Base-by-base conservation (phyloP, 805 yeast genomes). In the Saccharomycopsis schoenii region DNA sequence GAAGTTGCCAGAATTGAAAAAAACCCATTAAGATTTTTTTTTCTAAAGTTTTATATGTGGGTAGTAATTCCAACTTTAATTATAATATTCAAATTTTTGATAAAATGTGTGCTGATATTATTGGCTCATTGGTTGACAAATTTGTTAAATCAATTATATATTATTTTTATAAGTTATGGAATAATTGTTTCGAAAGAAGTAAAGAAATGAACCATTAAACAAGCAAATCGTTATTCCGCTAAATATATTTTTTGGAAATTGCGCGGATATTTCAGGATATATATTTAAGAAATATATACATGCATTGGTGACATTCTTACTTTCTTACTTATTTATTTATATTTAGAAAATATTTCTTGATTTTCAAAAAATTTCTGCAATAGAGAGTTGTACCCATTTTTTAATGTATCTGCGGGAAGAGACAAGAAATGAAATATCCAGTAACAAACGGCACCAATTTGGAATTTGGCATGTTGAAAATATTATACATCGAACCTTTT, bases 1-100 rank as follows among this genome's bases (percentile, higher is more conserved):
- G 97, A 42, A 91, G 24, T 40, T 72, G 25, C 78, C 67, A 42
- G 75, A 72, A 55, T 77, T 69, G 55, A 74, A 67, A 54, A 70
- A 57, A 47, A 8, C 58, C 17, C 52, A 37, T 41, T 12, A 40
- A 17, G 17, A 37, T 37, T 12, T 37, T 12, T 37, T 37, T 37
- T 37, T 9, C 41, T 9, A 12, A 14, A 37, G 11, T 4, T 42
- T 17, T 42, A 17, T 42, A 17, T 42, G 6, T 42, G 17, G 17
- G 34, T 29, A 6, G 34, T 29, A 29, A 29, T 29, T 29, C 34
- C 34, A 29, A 29, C 6, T 29, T 4, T 29, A 29, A 29, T 29
- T 29, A 29, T 29, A 29, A 29, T 29, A 17, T 17, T 42, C 14
- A 42, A 42, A 19, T 6, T 4, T 8, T 3, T 17, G 25, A 42